These are phyloP conservation scores for Ustilago shanxiensis DNA, from an alignment of 1,284 basidiomycete species.

Conservation along the genomic window DNA sequence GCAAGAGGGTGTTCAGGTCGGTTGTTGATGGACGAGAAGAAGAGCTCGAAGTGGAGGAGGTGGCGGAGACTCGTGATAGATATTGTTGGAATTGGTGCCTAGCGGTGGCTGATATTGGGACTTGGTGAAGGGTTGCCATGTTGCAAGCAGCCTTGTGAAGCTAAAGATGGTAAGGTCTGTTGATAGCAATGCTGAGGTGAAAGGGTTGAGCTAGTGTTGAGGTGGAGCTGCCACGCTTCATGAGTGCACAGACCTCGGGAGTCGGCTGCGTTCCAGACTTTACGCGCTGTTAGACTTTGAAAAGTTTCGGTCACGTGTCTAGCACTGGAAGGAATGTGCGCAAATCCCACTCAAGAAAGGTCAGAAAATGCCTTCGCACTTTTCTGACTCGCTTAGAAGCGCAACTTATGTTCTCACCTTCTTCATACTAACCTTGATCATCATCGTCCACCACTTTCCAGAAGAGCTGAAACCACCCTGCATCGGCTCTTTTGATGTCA, in stretches of 20 bases:
- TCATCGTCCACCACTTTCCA: background rate
- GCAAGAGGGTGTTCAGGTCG: slow-evolving; percentile 14
- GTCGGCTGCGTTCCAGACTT: background rate
- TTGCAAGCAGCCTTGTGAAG: too few species aligned
- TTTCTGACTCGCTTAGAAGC: slow-evolving; percentile 13
- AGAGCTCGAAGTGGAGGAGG: slow-evolving; percentile 10
- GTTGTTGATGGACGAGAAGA: background rate
- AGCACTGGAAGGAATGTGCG: background rate
- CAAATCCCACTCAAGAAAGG: background rate
- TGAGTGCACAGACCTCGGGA: slow-evolving; percentile 22
- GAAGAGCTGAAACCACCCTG: background rate
- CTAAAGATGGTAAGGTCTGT: too few species aligned
- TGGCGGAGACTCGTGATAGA: slow-evolving; percentile 16
- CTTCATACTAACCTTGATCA: background rate
- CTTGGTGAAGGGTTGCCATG: background rate
- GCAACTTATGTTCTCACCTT: background rate
- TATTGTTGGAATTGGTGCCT: slow-evolving; percentile 37
- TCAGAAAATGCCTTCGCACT: background rate
- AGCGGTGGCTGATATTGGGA: slow-evolving; percentile 19
- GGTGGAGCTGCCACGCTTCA: slow-evolving; percentile 9
- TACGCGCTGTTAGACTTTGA: slow-evolving; percentile 18
- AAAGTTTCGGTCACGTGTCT: slow-evolving; percentile 7
- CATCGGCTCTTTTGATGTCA: slow-evolving; percentile 21
- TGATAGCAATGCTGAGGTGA: background rate
- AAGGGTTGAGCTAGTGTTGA: background rate